Conservation (phyloP, 1,139 yeast species). For the Scheffersomyces titani region DNA sequence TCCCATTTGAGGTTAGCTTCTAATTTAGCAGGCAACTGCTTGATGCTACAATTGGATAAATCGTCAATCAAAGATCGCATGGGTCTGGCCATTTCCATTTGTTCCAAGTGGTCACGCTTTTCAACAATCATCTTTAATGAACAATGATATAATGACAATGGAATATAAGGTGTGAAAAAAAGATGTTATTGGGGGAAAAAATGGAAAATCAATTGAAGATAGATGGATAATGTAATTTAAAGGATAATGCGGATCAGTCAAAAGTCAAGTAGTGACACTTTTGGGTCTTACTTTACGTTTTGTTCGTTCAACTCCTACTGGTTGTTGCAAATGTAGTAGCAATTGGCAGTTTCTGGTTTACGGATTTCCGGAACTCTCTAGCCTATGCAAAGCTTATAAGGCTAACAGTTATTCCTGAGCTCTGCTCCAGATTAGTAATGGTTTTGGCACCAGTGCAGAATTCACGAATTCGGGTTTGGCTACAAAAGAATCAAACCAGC, state of each 20-base stretch:
- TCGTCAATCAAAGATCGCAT: conserved; percentile 39
- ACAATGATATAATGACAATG: background rate
- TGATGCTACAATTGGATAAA: conserved; percentile 29
- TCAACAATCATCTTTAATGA: conserved; percentile 30
- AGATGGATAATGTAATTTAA: background rate
- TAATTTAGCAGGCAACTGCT: conserved; percentile 34
- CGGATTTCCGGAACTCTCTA: background rate
- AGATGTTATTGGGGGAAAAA: background rate
- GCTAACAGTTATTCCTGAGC: background rate
- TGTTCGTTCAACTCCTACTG: background rate
- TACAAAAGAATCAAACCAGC: background rate
- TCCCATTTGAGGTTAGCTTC: conserved; percentile 50
- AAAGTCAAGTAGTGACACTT: background rate
- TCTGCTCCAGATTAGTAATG: background rate
- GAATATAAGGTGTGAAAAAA: background rate
- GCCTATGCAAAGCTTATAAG: background rate
- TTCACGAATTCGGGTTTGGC: background rate
- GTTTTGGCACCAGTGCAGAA: background rate
- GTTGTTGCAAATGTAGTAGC: background rate
- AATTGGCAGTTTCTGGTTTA: background rate
- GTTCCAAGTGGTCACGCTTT: conserved; percentile 31
- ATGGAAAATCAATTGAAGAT: background rate
- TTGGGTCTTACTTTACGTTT: background rate
- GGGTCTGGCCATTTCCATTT: conserved; percentile 35
- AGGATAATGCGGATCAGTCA: background rate